phyloP scores from a whole-genome alignment of 2,329 filamentous ascomycete species.

The Fusarium sarcochroum region DNA sequence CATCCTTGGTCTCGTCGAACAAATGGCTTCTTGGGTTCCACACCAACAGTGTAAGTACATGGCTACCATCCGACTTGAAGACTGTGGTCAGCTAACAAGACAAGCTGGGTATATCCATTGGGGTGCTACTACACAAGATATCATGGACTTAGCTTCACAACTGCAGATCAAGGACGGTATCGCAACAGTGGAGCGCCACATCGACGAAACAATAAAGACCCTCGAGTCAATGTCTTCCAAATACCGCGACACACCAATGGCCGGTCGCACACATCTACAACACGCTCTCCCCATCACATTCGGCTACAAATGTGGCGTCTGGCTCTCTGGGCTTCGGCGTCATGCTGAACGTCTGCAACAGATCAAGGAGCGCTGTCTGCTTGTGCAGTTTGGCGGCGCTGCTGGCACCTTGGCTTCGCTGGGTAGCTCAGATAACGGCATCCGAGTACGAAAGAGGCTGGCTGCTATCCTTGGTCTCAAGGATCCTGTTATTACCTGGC shows the following conservation, averaged over 20 bases:
- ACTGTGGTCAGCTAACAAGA: neutral
- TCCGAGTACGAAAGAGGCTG: conserved; percentile 64
- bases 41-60: conserved; percentile 15
- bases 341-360: conserved; percentile 64
- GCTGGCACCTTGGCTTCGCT: conserved; percentile 69
- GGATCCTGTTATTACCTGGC: conserved; percentile 70
- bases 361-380: conserved; percentile 58
- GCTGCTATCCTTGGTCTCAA: conserved; percentile 62
- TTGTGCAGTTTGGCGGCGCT: conserved; percentile 71
- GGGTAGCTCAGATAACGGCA: conserved; percentile 61
- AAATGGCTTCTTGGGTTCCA: conserved; percentile 48
- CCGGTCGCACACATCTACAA: conserved; percentile 69
- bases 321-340: conserved; percentile 64
- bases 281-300: conserved; percentile 70
- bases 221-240: conserved; percentile 59
- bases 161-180: conserved; percentile 67
- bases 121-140: conserved; percentile 73
- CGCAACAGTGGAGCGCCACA: conserved; percentile 60
- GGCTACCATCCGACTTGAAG: too few relatives aligned
- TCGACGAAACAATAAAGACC: conserved; percentile 59
- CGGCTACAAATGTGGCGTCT: conserved; percentile 70
- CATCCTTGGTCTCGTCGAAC: conserved; percentile 65
- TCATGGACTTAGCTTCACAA: conserved; percentile 67
- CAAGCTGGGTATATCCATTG: conserved; percentile 50
- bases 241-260: conserved; percentile 69